Evolutionary conservation across 768 basidiomycete genomes (phyloP), one percentile per base, ranked within the genome.

Genomic region (Podaxis sp.): DNA sequence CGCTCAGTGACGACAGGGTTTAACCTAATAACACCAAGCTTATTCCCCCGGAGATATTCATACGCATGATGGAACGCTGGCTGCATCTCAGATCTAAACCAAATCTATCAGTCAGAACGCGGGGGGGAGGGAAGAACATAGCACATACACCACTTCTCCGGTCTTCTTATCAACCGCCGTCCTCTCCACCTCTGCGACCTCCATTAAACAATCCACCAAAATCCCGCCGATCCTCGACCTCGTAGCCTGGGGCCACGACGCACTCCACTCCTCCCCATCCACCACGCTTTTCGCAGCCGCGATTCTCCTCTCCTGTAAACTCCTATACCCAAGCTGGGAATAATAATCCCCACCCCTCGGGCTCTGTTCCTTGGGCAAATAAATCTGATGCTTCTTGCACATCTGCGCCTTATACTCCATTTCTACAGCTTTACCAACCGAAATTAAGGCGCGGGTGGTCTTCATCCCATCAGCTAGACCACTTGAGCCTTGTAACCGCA

Each of bases 21-120:
- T 63, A 96, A 76, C 71, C 87, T 87, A 72, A 99, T 88, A 22
- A 98, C 86, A 30, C 96, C 96, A n/a, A 97, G 82, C 72, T 95
- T 96, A 65, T 88, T 88, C 0, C 96, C 95, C n/a, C 92, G 86
- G n/a, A 89, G 72, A 71, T 95, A 96, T 74, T 98, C 96, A 71
- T 97, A 97, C 1, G 87, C 82, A 70, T 97, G 95, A 58, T 86
- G 87, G 76, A 99, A 95, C 1, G 96, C 96, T 0, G 92, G 91
- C 67, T 98, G 96, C 20, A 79, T 77, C 73, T 97, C 95, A 33
- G 82, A 77, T 41, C 90, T 92, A 65, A 4, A 50, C 11, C 38
- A 53, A 3, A 56, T 68, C 41, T 20, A 55, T 46, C 13, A 28
- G 69, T 60, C 36, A 65, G 38, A 46, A 4, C 33, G 48, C 46